phyloP scores from a whole-genome alignment of 805 yeast species.

The Schizosaccharomyces osmophilus region DNA sequence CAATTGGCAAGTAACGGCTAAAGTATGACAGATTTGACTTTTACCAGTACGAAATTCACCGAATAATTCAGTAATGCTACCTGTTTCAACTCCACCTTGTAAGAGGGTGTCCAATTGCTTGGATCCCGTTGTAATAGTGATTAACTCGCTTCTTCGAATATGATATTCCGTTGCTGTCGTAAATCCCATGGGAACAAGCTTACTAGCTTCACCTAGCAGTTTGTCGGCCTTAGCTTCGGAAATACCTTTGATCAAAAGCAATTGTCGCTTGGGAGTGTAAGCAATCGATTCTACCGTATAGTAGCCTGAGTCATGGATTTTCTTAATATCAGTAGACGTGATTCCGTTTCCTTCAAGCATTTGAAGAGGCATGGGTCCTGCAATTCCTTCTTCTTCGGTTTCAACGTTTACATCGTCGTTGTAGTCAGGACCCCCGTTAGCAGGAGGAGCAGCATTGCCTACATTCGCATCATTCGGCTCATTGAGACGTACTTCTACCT shows the following conservation, averaged over 20 bases:
- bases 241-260: constrained; percentile 65
- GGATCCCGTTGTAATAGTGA: constrained; percentile 86
- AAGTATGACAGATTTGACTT: constrained; percentile 86
- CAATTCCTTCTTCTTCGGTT: constrained; percentile 5
- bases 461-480: background rate
- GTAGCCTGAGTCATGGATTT: constrained; percentile 57
- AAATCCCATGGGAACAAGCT: constrained; percentile 82
- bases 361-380: constrained; percentile 9
- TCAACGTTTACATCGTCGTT: background rate
- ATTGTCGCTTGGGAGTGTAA: constrained; percentile 64
- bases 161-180: constrained; percentile 92
- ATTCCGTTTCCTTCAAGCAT: constrained; percentile 50
- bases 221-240: constrained; percentile 88
- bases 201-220: constrained; percentile 57
- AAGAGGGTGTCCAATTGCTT: constrained; percentile 74
- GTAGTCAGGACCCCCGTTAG: background rate
- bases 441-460: background rate
- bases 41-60: constrained; percentile 97
- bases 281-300: constrained; percentile 86
- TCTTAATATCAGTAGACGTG: constrained; percentile 48
- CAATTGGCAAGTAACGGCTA: constrained; percentile 81
- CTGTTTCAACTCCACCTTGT: constrained; percentile 95
- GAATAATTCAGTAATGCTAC: constrained; percentile 83
- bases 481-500: background rate
- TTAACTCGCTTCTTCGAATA: constrained; percentile 66